A percentile compares a stretch with the other conserved stretches of the same genome.
phyloP scores from a whole-genome alignment of 495 filamentous ascomycete species.

The Stereocaulon alpinum region DNA sequence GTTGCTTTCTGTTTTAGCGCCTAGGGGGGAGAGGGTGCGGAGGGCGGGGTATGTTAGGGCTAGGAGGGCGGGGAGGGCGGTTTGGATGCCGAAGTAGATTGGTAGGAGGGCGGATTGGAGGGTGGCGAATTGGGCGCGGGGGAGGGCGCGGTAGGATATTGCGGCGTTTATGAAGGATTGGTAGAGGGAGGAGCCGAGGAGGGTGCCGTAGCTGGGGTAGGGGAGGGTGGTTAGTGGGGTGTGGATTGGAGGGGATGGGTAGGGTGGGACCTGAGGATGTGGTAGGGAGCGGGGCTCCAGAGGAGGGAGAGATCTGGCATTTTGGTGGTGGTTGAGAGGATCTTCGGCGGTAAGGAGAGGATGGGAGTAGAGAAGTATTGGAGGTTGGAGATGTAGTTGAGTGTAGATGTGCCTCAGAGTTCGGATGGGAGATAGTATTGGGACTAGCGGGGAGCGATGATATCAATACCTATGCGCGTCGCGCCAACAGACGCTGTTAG shows the following conservation, averaged over 20 bases:
- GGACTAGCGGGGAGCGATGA: not conserved
- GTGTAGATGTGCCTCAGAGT: not conserved
- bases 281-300: conserved; percentile 59
- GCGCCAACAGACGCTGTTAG: not conserved
- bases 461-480: not conserved
- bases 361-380: not conserved
- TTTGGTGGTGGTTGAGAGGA: not conserved
- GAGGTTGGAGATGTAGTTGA: too few relatives aligned
- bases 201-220: conserved; percentile 57
- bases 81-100: conserved; percentile 75
- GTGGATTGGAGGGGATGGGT: too few relatives aligned
- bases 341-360: too few relatives aligned
- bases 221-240: not conserved
- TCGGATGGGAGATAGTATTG: not conserved
- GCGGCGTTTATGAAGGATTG: conserved; percentile 76
- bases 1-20: conserved; percentile 14
- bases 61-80: conserved; percentile 57
- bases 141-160: conserved; percentile 60
- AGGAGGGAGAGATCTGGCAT: conserved; percentile 40
- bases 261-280: conserved; percentile 56
- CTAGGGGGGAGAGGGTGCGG: conserved; percentile 10
- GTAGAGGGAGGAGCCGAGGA: conserved; percentile 69
- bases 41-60: conserved; percentile 67
- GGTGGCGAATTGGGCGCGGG: conserved; percentile 67
- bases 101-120: conserved; percentile 76